Evolutionary conservation across 805 yeast genomes (phyloP).

Genomic region (Suhomyces prunicola): DNA sequence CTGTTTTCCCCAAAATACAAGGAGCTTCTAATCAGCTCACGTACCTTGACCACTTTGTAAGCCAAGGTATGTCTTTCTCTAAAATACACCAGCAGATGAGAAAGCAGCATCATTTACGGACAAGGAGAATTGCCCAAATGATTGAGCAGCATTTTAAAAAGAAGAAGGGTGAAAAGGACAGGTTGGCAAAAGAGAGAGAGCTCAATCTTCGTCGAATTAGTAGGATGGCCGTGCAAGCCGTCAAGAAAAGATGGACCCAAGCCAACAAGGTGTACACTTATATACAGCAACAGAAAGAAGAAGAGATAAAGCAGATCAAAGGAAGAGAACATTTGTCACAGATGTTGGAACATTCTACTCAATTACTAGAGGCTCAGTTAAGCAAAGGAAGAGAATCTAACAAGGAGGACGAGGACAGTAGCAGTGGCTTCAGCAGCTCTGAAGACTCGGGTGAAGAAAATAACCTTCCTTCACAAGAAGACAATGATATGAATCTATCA

Average conservation of each 20-base stretch:
- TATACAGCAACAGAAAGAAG: slow-evolving; percentile 72
- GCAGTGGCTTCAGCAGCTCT: slow-evolving; percentile 1
- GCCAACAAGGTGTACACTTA: slow-evolving; percentile 80
- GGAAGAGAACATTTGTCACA: slow-evolving; percentile 86
- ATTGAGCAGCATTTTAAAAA: slow-evolving; percentile 84
- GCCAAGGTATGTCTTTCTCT: slow-evolving; percentile 73
- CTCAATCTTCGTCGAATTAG: slow-evolving; percentile 67
- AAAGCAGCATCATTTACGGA: slow-evolving; percentile 60
- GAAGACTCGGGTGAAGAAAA: slow-evolving; percentile 9
- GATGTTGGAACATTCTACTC: slow-evolving; percentile 88
- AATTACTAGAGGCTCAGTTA: slow-evolving; percentile 80
- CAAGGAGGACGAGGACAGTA: slow-evolving; percentile 16
- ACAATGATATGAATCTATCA: slow-evolving; percentile 47
- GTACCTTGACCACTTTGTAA: slow-evolving; percentile 68
- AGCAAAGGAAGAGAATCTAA: slow-evolving; percentile 30
- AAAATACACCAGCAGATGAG: slow-evolving; percentile 65
- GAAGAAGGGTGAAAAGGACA: slow-evolving; percentile 83
- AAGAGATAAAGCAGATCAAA: slow-evolving; percentile 70
- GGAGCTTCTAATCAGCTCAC: slow-evolving; percentile 44
- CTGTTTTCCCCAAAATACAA: slow-evolving; percentile 41
- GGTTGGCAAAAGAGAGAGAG: slow-evolving; percentile 72
- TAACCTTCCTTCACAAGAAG: slow-evolving; percentile 19
- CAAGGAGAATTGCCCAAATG: slow-evolving; percentile 74
- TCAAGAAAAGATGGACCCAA: slow-evolving; percentile 83
- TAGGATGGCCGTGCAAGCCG: slow-evolving; percentile 77